A percentile compares a stretch with the other conserved stretches of the same genome.
Evolutionary conservation across 2,329 filamentous ascomycete species (phyloP).

Genomic region (Fusarium euwallaceae): DNA sequence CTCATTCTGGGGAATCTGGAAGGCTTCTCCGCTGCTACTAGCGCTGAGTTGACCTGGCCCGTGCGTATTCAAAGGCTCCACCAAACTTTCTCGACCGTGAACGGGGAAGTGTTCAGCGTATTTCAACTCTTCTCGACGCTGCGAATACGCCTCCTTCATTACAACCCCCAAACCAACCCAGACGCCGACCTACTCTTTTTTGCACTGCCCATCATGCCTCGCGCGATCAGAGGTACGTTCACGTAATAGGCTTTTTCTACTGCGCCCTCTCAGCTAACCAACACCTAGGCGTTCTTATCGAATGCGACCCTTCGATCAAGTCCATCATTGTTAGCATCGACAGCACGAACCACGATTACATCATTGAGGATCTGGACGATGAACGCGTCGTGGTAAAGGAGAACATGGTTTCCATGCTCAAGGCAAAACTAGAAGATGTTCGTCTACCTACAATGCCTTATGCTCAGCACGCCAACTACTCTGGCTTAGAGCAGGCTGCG

Average conservation of each 20-base stretch:
- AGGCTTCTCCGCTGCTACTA: neutral
- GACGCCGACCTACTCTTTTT: neutral
- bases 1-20: neutral
- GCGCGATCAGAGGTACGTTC: constrained; percentile 66
- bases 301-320: constrained; percentile 90
- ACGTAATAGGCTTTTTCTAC: neutral
- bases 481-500: neutral
- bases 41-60: constrained; percentile 1
- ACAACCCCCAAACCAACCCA: neutral
- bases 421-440: constrained; percentile 77
- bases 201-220: constrained; percentile 61
- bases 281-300: constrained; percentile 75
- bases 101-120: constrained; percentile 10
- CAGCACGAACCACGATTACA: constrained; percentile 76
- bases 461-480: neutral
- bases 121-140: neutral
- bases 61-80: constrained; percentile 16
- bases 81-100: neutral
- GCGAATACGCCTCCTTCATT: constrained; percentile 8
- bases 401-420: constrained; percentile 76
- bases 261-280: neutral
- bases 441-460: constrained; percentile 34
- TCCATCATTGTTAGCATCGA: constrained; percentile 86
- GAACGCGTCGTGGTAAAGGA: constrained; percentile 81
- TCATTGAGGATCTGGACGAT: constrained; percentile 85